Evolutionary conservation across 768 basidiomycete genomes (phyloP).

Genomic region (Piloderma croceum): DNA sequence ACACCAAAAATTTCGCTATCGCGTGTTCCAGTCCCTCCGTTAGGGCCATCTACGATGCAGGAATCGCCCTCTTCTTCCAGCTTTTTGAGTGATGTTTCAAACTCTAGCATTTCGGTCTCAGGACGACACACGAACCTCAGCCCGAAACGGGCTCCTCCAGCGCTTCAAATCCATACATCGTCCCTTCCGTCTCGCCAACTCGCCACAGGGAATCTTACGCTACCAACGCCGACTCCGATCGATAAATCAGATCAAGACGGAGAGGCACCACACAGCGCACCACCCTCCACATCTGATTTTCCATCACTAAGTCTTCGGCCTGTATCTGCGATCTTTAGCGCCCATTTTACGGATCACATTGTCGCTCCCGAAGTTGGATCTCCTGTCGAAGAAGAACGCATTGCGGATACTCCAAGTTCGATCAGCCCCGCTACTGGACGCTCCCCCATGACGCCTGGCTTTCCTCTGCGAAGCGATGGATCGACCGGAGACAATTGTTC

Average conservation of each 20-base stretch:
- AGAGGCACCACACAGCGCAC: conserved; percentile 52
- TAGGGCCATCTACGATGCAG: conserved; percentile 29
- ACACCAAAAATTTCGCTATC: conserved; percentile 24
- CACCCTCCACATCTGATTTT: conserved; percentile 57
- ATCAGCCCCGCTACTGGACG: conserved; percentile 34
- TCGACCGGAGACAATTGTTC: conserved; percentile 21
- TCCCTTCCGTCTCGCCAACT: not conserved
- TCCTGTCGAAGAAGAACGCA: conserved; percentile 38
- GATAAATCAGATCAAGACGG: not conserved
- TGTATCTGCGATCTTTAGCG: conserved; percentile 69
- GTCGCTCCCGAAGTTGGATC: conserved; percentile 14
- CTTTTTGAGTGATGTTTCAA: not conserved
- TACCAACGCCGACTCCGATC: conserved; percentile 6
- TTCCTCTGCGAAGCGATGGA: conserved; percentile 25
- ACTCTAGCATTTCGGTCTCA: not conserved
- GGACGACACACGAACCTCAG: conserved; percentile 14
- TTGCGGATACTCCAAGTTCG: conserved; percentile 49
- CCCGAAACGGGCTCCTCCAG: conserved; percentile 34
- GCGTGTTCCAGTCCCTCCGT: conserved; percentile 38
- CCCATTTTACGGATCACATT: conserved; percentile 52
- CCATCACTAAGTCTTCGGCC: conserved; percentile 66
- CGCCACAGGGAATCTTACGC: conserved; percentile 20
- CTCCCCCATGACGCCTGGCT: conserved; percentile 46
- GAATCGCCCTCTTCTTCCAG: conserved; percentile 18
- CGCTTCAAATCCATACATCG: not conserved